Conservation (phyloP, 2,329 filamentous ascomycete genomes). For the Neopestalotiopsis sp. region DNA sequence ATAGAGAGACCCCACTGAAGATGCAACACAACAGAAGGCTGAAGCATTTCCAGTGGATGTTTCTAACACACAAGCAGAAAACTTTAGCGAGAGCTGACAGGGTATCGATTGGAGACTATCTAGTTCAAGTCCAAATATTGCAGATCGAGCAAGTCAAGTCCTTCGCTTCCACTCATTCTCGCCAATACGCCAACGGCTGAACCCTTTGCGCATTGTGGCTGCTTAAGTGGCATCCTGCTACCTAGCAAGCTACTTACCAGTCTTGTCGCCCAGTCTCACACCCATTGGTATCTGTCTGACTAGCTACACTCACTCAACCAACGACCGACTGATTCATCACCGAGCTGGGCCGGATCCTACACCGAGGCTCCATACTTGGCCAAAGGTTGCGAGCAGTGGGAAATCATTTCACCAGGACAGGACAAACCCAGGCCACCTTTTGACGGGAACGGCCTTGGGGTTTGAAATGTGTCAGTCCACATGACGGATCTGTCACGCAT, state of each 20-base stretch:
- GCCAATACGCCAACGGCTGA: not conserved
- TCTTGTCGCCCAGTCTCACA: not conserved
- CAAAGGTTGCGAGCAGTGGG: not conserved
- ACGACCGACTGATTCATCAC: not conserved
- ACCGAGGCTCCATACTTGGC: not conserved
- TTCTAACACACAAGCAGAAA: constrained; percentile 15
- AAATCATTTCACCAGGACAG: constrained; percentile 1
- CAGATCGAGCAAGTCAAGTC: not conserved
- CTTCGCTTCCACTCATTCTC: not conserved
- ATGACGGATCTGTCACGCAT: constrained; percentile 89
- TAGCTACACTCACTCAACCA: not conserved
- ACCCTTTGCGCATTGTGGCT: not conserved
- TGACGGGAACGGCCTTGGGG: constrained; percentile 22
- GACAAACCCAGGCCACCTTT: constrained; percentile 5
- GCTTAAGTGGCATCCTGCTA: not conserved
- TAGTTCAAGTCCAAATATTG: not conserved
- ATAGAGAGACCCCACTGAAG: not conserved
- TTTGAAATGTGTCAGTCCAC: constrained; percentile 32
- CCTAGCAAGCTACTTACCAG: not conserved
- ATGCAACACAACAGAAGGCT: not conserved
- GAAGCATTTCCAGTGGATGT: constrained; percentile 7
- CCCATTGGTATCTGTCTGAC: not conserved
- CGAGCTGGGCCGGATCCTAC: not conserved
- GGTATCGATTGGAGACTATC: not conserved
- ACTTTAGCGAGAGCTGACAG: constrained; percentile 13